Evolutionary conservation across 129 eudicot species (phyloP), one percentile per base, ranked within the genome.

Genomic region (sunflower (Helianthus annuus)): DNA sequence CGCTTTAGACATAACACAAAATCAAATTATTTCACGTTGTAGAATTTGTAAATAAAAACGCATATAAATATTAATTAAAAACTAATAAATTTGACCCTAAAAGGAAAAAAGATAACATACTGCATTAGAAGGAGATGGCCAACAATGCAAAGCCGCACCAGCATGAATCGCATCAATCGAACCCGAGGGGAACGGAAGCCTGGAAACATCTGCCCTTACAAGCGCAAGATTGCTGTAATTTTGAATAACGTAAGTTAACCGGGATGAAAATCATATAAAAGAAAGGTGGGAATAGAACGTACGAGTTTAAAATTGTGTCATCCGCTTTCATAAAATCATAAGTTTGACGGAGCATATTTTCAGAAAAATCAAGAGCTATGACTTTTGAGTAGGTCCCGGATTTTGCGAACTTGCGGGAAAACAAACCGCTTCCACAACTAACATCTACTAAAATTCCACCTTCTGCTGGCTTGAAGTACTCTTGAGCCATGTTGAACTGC

Each of bases 61-160:
- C 48, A 48, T 3, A 15, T 46, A 68, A 15, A 15, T 48, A 36
- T 8, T 4, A 17, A 16, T 3, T 53, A 68, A 45, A 1, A 57
- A 4, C 1, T 45, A 36, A 24, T 6, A 62, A 13, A 45, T 0
- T 60, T 51, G 76, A 70, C 39, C 16, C 11, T 5, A 10, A 77
- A 69, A 62, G 71, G 40, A 27, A 81, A 81, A 69, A n/a, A 45
- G 65, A 42, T 48, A 71, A 67, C 91, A 76, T 79, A 95, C 99
- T 6, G 99, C 99, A 80, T 90, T 95, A 12, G 99, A 90, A 44
- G 97, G 99, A 69, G 99, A 95, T 27, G 99, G 97, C 99, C 99
- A 95, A 80, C 99, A 95, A 74, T 95, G 99, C 75, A 95, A 85
- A 68, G 97, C 99, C 46, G 97, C 99, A 83, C 99, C 97, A 49